A percentile compares a stretch with the other conserved stretches of the same genome.
phyloP scores from a whole-genome alignment of 208 protist genomes.

The Trypanosoma melophagium region DNA sequence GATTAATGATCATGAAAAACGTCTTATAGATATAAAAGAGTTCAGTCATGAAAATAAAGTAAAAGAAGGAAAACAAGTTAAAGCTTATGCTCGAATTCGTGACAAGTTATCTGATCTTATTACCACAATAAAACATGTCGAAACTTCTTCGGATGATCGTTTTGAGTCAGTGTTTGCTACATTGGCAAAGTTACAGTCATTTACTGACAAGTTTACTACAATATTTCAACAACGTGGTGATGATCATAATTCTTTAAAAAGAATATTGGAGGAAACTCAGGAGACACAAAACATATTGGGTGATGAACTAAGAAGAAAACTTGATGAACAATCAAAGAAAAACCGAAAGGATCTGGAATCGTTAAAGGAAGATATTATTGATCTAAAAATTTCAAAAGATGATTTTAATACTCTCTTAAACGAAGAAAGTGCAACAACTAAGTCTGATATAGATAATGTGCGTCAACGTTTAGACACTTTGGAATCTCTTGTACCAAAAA shows the following conservation, averaged over 20 bases:
- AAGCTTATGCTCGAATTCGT: background rate
- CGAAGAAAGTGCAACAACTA: background rate
- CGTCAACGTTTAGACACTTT: background rate
- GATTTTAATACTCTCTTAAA: background rate
- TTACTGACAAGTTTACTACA: constrained; percentile 12
- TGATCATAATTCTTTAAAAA: constrained; percentile 14
- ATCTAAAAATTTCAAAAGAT: constrained; percentile 6
- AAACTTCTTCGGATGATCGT: constrained; percentile 19
- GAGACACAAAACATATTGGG: constrained; percentile 10
- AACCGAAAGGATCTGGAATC: constrained; percentile 1
- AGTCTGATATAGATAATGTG: background rate
- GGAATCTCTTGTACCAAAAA: constrained; percentile 6
- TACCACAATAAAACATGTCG: constrained; percentile 9
- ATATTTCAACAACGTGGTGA: constrained; percentile 1
- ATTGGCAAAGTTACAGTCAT: constrained; percentile 15
- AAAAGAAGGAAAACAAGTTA: constrained; percentile 6
- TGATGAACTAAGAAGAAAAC: constrained; percentile 4
- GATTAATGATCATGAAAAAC: constrained; percentile 4
- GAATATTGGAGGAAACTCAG: constrained; percentile 12
- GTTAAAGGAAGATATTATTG: constrained; percentile 15
- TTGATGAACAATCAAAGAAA: constrained; percentile 8
- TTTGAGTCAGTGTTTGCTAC: constrained; percentile 24
- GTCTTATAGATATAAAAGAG: constrained; percentile 13
- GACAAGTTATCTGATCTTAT: constrained; percentile 10
- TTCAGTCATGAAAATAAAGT: background rate